Evolutionary conservation across 2,329 filamentous ascomycete species (phyloP).

Genomic region (Nothopassalora personata): DNA sequence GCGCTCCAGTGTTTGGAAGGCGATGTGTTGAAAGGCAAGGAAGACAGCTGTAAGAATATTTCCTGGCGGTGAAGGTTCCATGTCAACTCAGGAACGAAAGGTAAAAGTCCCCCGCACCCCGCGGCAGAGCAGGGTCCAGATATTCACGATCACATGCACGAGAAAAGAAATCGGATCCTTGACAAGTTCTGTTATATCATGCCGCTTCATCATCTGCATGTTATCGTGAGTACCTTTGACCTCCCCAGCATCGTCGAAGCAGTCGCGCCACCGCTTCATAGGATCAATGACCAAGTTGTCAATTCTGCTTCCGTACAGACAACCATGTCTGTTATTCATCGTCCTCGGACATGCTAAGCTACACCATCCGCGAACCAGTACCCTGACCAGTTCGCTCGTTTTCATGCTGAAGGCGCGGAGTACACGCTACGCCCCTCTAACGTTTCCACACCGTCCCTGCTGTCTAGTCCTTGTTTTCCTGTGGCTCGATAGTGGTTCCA

Average conservation of each 20-base stretch:
- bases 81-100: neutral
- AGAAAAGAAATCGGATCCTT: neutral
- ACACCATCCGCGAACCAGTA: neutral
- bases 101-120: neutral
- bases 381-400: neutral
- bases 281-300: neutral
- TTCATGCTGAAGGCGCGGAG: neutral
- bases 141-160: neutral
- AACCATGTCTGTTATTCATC: neutral
- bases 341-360: neutral
- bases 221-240: neutral
- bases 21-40: neutral
- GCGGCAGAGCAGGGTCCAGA: neutral
- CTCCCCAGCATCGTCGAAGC: neutral
- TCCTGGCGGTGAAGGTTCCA: neutral
- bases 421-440: neutral
- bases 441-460: neutral
- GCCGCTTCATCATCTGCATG: neutral
- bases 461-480: constrained; percentile 3
- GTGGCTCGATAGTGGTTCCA: constrained; percentile 23
- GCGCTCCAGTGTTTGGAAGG: neutral
- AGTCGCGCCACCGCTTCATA: neutral
- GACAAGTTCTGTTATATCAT: neutral
- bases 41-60: neutral
- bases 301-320: neutral